phyloP scores from a whole-genome alignment of 2,329 filamentous ascomycete species.

The Hypoxylon sp. region DNA sequence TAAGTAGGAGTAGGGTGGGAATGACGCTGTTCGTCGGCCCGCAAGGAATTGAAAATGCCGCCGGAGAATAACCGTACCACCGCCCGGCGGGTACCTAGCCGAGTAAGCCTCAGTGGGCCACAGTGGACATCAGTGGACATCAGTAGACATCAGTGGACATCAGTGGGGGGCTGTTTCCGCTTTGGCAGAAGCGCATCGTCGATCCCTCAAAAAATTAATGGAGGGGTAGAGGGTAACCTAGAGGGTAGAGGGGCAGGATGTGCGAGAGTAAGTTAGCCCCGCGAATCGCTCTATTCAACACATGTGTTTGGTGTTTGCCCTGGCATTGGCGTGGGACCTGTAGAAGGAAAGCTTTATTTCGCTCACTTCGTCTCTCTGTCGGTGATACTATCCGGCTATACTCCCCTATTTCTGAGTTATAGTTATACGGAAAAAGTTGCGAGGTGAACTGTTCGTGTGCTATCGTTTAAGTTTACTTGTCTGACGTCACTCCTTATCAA shows the following conservation, averaged over 20 bases:
- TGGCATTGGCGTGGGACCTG: slow-evolving; percentile 32
- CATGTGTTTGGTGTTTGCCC: slow-evolving; percentile 31
- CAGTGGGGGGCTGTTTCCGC: slow-evolving; percentile 15
- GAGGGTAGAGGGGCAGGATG: slow-evolving; percentile 1
- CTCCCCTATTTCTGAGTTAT: too few species aligned
- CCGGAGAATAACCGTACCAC: slow-evolving; percentile 40
- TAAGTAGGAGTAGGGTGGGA: not conserved
- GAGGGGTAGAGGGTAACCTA: slow-evolving; percentile 32
- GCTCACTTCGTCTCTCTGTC: slow-evolving; percentile 6
- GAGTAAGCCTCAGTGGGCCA: slow-evolving; percentile 33
- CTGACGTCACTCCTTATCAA: slow-evolving; percentile 15
- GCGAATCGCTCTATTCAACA: slow-evolving; percentile 28
- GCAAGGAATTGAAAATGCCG: slow-evolving; percentile 11
- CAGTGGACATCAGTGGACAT: too few species aligned
- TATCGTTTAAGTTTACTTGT: not conserved
- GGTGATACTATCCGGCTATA: not conserved
- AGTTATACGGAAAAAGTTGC: not conserved
- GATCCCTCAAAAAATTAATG: slow-evolving; percentile 35
- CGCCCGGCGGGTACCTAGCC: slow-evolving; percentile 8
- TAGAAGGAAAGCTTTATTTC: slow-evolving; percentile 19
- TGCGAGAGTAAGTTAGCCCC: slow-evolving; percentile 17
- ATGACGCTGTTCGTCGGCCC: slow-evolving; percentile 29
- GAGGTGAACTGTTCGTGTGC: not conserved
- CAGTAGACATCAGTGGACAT: too few species aligned
- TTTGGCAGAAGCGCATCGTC: slow-evolving; percentile 35